Evolutionary conservation across 306 rosid genomes (phyloP).

Genomic region (Rosa persica): DNA sequence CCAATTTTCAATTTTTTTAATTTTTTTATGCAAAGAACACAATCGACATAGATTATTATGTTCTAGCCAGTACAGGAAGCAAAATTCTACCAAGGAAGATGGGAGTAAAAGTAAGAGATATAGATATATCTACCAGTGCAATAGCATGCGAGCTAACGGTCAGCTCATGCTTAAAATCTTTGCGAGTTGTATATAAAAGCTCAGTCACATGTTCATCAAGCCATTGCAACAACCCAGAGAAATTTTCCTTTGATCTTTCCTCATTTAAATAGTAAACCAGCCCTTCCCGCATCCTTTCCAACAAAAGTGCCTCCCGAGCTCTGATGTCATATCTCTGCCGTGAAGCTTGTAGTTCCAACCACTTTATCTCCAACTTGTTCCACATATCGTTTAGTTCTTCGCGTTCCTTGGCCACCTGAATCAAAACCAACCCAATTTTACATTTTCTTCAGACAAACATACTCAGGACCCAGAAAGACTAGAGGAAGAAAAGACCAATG

Average conservation of each 20-base stretch:
- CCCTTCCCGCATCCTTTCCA: conserved; percentile 27
- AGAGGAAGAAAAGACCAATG: neutral
- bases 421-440: neutral
- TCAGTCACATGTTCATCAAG: conserved; percentile 27
- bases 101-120: neutral
- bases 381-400: conserved; percentile 18
- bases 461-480: neutral
- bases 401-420: conserved; percentile 21
- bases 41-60: neutral
- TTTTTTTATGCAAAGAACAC: neutral
- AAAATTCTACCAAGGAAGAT: neutral
- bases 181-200: conserved; percentile 21
- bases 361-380: conserved; percentile 18
- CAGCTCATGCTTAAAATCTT: conserved; percentile 24
- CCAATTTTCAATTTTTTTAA: neutral
- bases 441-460: neutral
- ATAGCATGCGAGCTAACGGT: conserved; percentile 13
- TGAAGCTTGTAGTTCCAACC: conserved; percentile 20
- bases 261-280: conserved; percentile 18
- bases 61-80: neutral
- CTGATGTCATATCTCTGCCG: conserved; percentile 26
- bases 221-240: conserved; percentile 21
- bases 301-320: conserved; percentile 25
- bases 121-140: conserved; percentile 11
- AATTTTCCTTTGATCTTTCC: neutral